Evolutionary conservation across 2,329 filamentous ascomycete species (phyloP), one percentile per base, ranked within the genome.

Genomic region (Botrytis tulipae): DNA sequence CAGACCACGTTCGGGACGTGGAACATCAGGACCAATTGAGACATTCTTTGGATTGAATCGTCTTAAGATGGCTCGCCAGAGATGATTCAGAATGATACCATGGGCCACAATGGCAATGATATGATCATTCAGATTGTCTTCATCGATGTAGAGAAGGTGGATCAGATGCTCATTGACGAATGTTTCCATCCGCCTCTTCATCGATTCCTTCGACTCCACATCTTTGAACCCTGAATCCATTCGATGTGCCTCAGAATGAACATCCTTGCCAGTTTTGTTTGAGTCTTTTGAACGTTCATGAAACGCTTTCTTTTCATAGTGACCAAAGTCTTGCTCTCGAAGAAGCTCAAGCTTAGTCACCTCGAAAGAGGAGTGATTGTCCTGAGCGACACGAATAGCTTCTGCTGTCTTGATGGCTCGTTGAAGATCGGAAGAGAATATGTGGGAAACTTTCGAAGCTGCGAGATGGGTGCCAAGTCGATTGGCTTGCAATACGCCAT

Each of bases 351-450:
- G 75, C 57, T 75, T 76, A 20, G 72, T 77, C 22, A 76, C 78
- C 32, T 73, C 44, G 25, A 70, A 51, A 40, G 59, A 42, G 18
- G 73, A 42, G 59, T 29, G 72, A 80, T 91, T 90, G 32, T 88
- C 88, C 80, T 91, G 90, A 37, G 88, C 88, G 48, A 87, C 83
- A 57, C 86, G 84, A 69, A 96, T 85, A 29, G 90, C 88, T 77
- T 88, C 85, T 0, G 93, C 93, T 1, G 94, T 97, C 77, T 87
- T 88, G 65, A 84, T 86, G 0, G 94, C 93, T 73, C 95, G 89
- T 76, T 91, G 88, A 9, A 97, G 86, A 77, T 94, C 89, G 10
- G 94, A 97, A 2, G 93, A 88, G 82, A 94, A 96, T 74, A 97
- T 92, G 6, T 86, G 85, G 16, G 88, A 88, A 20, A 94, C 85